Evolutionary conservation across 768 basidiomycete species (phyloP).

Genomic region (Boletales sp.): DNA sequence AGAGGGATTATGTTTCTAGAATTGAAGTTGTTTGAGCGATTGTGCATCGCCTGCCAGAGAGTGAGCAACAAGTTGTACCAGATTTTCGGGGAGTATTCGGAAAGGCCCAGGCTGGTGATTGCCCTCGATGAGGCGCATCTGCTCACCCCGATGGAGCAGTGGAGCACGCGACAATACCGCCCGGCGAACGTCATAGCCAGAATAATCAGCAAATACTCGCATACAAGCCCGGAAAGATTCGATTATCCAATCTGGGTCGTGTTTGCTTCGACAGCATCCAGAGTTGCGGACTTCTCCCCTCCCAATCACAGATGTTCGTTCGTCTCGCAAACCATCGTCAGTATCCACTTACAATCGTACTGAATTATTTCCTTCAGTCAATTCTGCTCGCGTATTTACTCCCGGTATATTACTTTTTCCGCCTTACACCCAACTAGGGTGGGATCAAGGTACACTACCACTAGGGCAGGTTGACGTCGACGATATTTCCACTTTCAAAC

Average conservation of each 20-base stretch:
- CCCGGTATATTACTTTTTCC: neutral
- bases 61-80: too few species aligned
- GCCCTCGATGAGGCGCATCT: slow-evolving; percentile 14
- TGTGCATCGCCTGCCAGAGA: too few species aligned
- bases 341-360: too few species aligned
- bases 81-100: neutral
- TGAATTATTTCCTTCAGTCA: neutral
- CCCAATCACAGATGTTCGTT: slow-evolving; percentile 2
- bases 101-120: slow-evolving; percentile 7
- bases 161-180: neutral
- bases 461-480: neutral
- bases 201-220: slow-evolving; percentile 7
- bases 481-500: neutral
- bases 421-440: slow-evolving; percentile 10
- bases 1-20: too few species aligned
- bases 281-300: slow-evolving; percentile 2
- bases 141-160: neutral
- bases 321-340: too few species aligned
- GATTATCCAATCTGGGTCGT: slow-evolving; percentile 11
- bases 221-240: neutral
- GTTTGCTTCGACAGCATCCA: slow-evolving; percentile 15
- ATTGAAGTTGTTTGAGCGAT: too few species aligned
- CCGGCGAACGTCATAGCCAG: slow-evolving; percentile 6
- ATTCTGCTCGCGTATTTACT: neutral
- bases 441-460: slow-evolving; percentile 10